Base-by-base conservation (phyloP, 306 rosid species). In the Medicago arabica region DNA sequence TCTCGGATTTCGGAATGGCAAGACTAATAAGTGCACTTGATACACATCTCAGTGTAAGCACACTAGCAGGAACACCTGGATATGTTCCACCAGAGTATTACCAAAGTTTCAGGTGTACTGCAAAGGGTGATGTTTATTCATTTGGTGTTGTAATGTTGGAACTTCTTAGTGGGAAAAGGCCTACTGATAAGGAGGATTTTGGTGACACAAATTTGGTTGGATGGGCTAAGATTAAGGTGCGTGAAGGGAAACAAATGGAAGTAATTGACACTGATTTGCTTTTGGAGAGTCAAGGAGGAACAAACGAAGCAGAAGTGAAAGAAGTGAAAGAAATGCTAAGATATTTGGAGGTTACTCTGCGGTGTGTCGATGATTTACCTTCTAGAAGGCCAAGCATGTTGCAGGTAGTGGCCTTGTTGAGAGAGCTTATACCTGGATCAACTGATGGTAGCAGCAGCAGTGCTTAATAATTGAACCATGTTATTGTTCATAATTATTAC, bases 31-130 rank as follows among this genome's bases (percentile, higher is more conserved):
- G 98, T 75, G 98, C 98, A 14, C 97, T 94, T 50, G 98, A 94
- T 75, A 94, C 98, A 7, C 98, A 94, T 63, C 89, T 94, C 7
- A 94, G 98, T 47, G 98, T 94, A 7, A 94, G 98, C 96, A 94
- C 98, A 41, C 84, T 94, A 3, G 98, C 98, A 54, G 98, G 98
- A 75, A 94, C 98, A 47, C 97, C 98, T 0, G 98, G 98, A 62
- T 94, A 94, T 68, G 98, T 94, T 69, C 98, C 98, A 49, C 98
- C 98, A 43, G 98, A 94, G 76, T 94, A 94, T 80, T 94, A 94
- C 86, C 98, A 94, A 69, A 94, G 98, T 62, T 94, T 94, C 85
- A 70, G 98, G 77, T 94, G 98, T 91, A 94, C 98, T 16, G 97
- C 97, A 5, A 91, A 88, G 74, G 98, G 98, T 0, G 98, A 94